These are phyloP conservation scores for Erodium texanum DNA, from an alignment of 441 rosid species.

Conservation along the genomic window DNA sequence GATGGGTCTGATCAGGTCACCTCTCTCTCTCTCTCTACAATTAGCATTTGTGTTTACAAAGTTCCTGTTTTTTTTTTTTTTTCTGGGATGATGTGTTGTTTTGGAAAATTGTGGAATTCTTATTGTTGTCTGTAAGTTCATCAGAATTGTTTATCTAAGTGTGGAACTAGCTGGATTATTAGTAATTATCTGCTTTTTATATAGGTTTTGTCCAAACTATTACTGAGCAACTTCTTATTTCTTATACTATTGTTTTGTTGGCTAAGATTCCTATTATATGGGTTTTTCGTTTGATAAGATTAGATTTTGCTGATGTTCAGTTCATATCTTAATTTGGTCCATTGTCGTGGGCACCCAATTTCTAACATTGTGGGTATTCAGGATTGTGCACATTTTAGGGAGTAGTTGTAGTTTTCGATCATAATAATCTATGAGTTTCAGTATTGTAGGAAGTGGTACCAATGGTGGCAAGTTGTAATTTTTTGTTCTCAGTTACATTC, in stretches of 20 bases:
- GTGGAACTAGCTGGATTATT: background rate
- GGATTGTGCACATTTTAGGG: background rate
- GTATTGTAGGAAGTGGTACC: background rate
- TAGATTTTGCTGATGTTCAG: background rate
- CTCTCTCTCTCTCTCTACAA: no score
- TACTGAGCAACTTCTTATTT: background rate
- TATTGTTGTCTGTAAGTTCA: background rate
- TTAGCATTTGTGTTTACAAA: no score
- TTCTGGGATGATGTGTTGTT: background rate
- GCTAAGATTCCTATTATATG: background rate
- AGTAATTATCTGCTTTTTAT: background rate
- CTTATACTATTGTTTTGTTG: background rate
- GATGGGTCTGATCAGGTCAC: conserved; percentile 59
- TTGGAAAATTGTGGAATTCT: background rate
- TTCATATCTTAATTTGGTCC: background rate
- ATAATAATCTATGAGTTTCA: background rate
- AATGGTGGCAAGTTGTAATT: no score
- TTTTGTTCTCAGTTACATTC: background rate
- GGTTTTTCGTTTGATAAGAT: background rate
- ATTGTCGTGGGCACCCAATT: background rate
- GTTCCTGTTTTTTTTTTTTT: background rate
- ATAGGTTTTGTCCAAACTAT: background rate
- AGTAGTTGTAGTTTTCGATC: background rate
- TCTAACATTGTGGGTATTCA: background rate
- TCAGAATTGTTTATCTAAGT: no score